phyloP scores from a whole-genome alignment of 2,329 filamentous ascomycete species.

The Neonectria neomacrospora region DNA sequence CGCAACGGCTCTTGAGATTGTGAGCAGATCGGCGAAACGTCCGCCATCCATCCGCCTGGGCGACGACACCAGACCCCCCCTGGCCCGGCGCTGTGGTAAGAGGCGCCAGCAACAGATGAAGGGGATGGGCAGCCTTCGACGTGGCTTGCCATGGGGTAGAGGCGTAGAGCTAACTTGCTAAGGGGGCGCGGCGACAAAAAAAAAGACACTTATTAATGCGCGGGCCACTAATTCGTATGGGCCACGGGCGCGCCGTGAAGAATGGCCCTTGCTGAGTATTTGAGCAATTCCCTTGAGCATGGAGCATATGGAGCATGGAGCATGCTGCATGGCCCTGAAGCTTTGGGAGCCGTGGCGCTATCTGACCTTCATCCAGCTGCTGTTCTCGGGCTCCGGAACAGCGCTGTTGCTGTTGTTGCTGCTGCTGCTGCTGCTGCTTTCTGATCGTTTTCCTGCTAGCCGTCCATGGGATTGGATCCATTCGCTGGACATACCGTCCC shows the following conservation, averaged over 20 bases:
- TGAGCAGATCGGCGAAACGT: slow-evolving; percentile 41
- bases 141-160: slow-evolving; percentile 44
- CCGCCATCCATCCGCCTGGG: slow-evolving; percentile 31
- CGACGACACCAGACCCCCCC: slow-evolving; percentile 31
- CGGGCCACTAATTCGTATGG: slow-evolving; percentile 5
- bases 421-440: slow-evolving; percentile 20
- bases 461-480: slow-evolving; percentile 1
- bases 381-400: slow-evolving; percentile 22
- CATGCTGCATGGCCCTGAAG: neutral
- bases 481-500: slow-evolving; percentile 11
- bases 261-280: slow-evolving; percentile 20
- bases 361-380: slow-evolving; percentile 16
- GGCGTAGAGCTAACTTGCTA: slow-evolving; percentile 33
- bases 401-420: slow-evolving; percentile 5
- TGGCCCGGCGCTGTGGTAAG: slow-evolving; percentile 43
- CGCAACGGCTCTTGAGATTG: slow-evolving; percentile 39
- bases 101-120: slow-evolving; percentile 39
- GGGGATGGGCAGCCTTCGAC: slow-evolving; percentile 36
- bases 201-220: slow-evolving; percentile 29
- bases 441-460: slow-evolving; percentile 24
- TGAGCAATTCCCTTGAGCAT: too few species aligned
- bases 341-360: slow-evolving; percentile 36
- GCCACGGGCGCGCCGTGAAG: slow-evolving; percentile 33
- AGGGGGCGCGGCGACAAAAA: slow-evolving; percentile 28
- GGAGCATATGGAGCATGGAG: neutral